Conservation (phyloP, 768 basidiomycete genomes). For the Lactarius sanguifluus region DNA sequence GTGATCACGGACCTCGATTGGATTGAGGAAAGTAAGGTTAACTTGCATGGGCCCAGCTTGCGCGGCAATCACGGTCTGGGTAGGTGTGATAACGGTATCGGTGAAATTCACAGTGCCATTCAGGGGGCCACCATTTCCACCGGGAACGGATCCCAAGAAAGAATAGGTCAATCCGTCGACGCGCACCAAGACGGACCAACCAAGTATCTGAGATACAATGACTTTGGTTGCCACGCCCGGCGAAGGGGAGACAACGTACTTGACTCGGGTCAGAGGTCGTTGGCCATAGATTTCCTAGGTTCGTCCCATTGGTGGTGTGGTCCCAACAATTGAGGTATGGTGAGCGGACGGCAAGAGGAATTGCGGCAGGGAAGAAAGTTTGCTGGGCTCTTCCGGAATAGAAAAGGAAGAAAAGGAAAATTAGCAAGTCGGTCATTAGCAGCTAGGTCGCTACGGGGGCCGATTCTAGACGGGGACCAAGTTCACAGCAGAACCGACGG, state of each 20-base stretch:
- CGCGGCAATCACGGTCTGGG: conserved; percentile 37
- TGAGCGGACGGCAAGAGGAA: conserved; percentile 34
- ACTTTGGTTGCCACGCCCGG: not conserved
- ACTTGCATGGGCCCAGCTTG: conserved; percentile 40
- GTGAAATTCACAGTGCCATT: conserved; percentile 29
- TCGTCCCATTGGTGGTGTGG: conserved; percentile 6
- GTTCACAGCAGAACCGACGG: not conserved
- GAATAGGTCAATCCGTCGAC: conserved; percentile 28
- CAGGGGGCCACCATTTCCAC: not conserved
- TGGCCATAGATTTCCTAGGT: conserved; percentile 28
- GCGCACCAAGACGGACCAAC: conserved; percentile 26
- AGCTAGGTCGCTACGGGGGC: not conserved
- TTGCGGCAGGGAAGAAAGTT: conserved; percentile 29
- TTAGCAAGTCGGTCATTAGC: not conserved
- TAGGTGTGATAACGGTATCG: conserved; percentile 38
- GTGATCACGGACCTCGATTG: conserved; percentile 37
- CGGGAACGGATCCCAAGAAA: conserved; percentile 25
- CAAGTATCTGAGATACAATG: conserved; percentile 13
- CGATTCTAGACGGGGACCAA: not conserved
- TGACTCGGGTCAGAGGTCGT: conserved; percentile 8
- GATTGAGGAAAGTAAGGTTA: conserved; percentile 41
- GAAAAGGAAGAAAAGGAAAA: conserved; percentile 2
- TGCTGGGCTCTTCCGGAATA: conserved; percentile 10
- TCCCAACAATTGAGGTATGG: conserved; percentile 34
- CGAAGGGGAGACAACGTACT: not conserved